Evolutionary conservation across 306 rosid species (phyloP).

Genomic region (Trifolium dubium): DNA sequence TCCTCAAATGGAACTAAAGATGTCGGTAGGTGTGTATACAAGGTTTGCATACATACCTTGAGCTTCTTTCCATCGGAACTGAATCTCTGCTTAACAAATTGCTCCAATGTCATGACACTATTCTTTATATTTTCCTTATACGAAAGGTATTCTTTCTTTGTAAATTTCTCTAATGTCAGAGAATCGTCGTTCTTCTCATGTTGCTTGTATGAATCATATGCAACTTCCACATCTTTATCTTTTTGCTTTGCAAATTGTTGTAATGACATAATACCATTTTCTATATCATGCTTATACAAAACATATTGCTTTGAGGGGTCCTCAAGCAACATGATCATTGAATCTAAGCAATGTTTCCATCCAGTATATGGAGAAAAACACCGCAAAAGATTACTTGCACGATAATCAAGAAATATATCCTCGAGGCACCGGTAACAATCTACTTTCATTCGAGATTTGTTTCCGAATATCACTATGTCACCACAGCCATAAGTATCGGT

Average conservation of each 20-base stretch:
- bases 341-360: slow-evolving; percentile 46
- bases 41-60: slow-evolving; percentile 18
- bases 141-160: slow-evolving; percentile 32
- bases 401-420: slow-evolving; percentile 46
- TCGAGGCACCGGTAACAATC: slow-evolving; percentile 18
- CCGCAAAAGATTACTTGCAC: slow-evolving; percentile 22
- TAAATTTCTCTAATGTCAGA: slow-evolving; percentile 42
- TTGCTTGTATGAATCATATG: slow-evolving; percentile 26
- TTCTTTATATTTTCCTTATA: slow-evolving; percentile 22
- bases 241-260: slow-evolving; percentile 18
- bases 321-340: slow-evolving; percentile 48
- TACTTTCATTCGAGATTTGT: slow-evolving; percentile 50
- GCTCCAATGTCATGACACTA: slow-evolving; percentile 34
- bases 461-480: slow-evolving; percentile 54
- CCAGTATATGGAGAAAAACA: slow-evolving; percentile 43
- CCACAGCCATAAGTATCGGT: slow-evolving; percentile 46
- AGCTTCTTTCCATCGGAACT: slow-evolving; percentile 30
- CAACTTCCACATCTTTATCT: background rate
- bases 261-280: background rate
- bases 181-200: background rate
- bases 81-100: slow-evolving; percentile 45
- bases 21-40: slow-evolving; percentile 66
- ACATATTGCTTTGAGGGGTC: slow-evolving; percentile 40
- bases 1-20: slow-evolving; percentile 44
- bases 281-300: slow-evolving; percentile 21